Evolutionary conservation across 345 rosid genomes (phyloP).

Genomic region (Brassica cretica): DNA sequence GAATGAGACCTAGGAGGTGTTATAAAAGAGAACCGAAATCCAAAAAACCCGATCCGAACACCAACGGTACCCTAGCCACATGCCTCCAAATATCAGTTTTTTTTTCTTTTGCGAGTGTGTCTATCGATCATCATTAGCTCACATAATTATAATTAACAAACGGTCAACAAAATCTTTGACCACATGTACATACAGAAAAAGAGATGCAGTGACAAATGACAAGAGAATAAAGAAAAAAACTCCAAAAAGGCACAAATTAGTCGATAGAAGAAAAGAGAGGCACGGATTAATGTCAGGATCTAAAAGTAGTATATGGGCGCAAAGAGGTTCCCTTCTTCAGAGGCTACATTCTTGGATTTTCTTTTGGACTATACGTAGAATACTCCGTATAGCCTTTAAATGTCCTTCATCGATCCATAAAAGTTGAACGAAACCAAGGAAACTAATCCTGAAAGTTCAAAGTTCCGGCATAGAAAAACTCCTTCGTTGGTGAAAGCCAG

Average conservation of each 20-base stretch:
- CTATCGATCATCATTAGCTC: not conserved
- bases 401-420: not conserved
- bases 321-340: slow-evolving; percentile 26
- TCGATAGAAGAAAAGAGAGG: not conserved
- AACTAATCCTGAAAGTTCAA: not conserved
- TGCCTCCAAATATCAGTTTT: too few relatives aligned
- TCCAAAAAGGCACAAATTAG: slow-evolving; percentile 16
- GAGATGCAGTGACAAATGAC: not conserved
- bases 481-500: not conserved
- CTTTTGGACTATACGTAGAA: slow-evolving; percentile 6
- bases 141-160: not conserved
- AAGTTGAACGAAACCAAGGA: not conserved
- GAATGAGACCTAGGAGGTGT: too few relatives aligned
- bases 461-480: not conserved
- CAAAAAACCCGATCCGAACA: too few relatives aligned
- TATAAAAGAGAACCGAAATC: too few relatives aligned
- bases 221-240: not conserved
- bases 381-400: slow-evolving; percentile 2
- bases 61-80: too few relatives aligned
- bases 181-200: not conserved
- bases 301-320: slow-evolving; percentile 15
- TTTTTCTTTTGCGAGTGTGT: too few relatives aligned
- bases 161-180: slow-evolving; percentile 27
- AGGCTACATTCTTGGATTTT: slow-evolving; percentile 19
- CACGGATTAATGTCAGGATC: slow-evolving; percentile 12